These are phyloP conservation scores for Cladosporium halotolerans DNA, from an alignment of 2,329 filamentous ascomycete species.

Conservation along the genomic window DNA sequence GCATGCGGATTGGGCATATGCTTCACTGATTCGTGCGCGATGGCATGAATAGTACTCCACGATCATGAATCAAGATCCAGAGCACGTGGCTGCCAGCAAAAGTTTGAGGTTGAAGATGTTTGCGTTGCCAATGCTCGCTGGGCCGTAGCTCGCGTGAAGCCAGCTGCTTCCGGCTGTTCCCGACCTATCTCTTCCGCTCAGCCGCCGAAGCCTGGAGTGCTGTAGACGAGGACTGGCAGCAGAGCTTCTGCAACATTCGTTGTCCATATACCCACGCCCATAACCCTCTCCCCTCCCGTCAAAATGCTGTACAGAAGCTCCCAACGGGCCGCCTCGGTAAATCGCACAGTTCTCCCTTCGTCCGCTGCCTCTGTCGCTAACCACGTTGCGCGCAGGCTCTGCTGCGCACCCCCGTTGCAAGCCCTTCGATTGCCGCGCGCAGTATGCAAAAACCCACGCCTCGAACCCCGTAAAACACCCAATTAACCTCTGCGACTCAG, in stretches of 20 bases:
- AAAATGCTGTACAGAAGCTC: conserved; percentile 42
- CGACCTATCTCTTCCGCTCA: not conserved
- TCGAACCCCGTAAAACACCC: conserved; percentile 11
- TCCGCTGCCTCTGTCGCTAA: not conserved
- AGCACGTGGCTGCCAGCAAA: no score
- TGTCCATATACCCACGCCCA: not conserved
- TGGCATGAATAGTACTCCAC: no score
- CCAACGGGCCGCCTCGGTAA: conserved; percentile 44
- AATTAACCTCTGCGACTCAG: conserved; percentile 30
- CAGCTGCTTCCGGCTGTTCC: no score
- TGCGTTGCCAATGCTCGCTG: no score
- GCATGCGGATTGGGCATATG: no score
- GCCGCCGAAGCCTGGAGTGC: not conserved
- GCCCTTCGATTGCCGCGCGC: conserved; percentile 48
- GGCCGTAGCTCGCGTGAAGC: no score
- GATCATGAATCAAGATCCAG: no score
- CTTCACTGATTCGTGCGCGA: no score
- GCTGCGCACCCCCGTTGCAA: conserved; percentile 42
- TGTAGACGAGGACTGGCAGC: not conserved
- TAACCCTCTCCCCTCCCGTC: conserved; percentile 13
- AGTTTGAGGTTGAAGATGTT: no score
- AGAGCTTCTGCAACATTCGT: not conserved
- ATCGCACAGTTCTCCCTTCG: conserved; percentile 14
- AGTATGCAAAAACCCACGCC: conserved; percentile 38
- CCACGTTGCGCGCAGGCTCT: conserved; percentile 40